Evolutionary conservation across 1,284 basidiomycete species (phyloP), one percentile per base, ranked within the genome.

Genomic region (Malassezia pachydermatis): DNA sequence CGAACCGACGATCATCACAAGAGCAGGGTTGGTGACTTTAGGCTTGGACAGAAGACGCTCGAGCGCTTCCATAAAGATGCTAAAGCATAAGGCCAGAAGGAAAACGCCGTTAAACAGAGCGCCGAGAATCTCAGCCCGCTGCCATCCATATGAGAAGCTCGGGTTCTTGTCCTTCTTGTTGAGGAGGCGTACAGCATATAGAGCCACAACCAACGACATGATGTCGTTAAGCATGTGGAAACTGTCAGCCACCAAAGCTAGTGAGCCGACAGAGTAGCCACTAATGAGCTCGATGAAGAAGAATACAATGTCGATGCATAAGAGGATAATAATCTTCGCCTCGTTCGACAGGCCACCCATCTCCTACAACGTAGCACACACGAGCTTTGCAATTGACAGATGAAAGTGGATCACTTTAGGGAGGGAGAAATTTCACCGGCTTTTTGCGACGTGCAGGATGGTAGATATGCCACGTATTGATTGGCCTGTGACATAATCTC

Each of bases 231-330:
- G 90, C 90, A 96, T 96, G 76, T 98, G 92, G 75, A 98, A 96
- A 58, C 84, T 86, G 75, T 96, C 92, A 17, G 94, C 92, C 29
- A 98, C 83, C 49, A 98, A 82, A 3, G 90, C 90, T 1, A 95
- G 80, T 0, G 89, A 94, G 30, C 88, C 88, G 50, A 94, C 87
- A 13, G 84, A 81, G 81, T 92, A 92, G 37, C 62, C 60, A 27
- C 63, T 67, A 55, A 86, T 81, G 69, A 94, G 79, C 73, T 96
- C 94, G 48, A 95, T 76, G 64, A 96, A 81, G 75, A 98, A 92
- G 77, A 98, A 98, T 44, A 83, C 40, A 6, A 86, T 73, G 73
- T 96, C 90, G 51, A 98, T 87, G 48, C 79, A 76, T 37, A 95
- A 78, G 39, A 94, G 78, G 55, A 86, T 77, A 36, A 81, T 81